phyloP scores from a whole-genome alignment of 2,329 filamentous ascomycete genomes.

The Hymenoscyphus fructigenus region DNA sequence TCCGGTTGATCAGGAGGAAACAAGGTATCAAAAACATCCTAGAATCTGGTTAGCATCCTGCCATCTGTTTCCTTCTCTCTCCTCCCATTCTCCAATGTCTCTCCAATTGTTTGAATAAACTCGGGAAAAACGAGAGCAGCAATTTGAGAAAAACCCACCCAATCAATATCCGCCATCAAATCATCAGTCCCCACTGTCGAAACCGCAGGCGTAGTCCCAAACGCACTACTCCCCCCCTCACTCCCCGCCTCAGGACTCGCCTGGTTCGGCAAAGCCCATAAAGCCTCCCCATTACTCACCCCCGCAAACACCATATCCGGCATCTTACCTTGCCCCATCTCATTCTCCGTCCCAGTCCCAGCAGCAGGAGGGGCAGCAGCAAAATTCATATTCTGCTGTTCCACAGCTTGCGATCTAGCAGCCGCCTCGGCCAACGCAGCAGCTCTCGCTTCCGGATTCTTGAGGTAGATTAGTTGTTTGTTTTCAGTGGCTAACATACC shows the following conservation, averaged over 20 bases:
- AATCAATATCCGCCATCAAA: slow-evolving; percentile 59
- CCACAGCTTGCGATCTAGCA: neutral
- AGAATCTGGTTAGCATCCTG: slow-evolving; percentile 2
- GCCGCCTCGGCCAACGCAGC: neutral
- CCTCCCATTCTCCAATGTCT: no score
- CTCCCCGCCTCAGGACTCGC: slow-evolving; percentile 46
- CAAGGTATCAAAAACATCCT: slow-evolving; percentile 36
- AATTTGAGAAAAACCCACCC: slow-evolving; percentile 49
- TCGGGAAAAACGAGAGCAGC: neutral
- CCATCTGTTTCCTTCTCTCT: no score
- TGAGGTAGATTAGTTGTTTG: slow-evolving; percentile 8
- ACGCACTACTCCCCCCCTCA: slow-evolving; percentile 41
- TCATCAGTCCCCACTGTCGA: slow-evolving; percentile 27
- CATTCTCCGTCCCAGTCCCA: slow-evolving; percentile 6
- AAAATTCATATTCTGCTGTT: neutral
- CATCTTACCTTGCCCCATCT: slow-evolving; percentile 15
- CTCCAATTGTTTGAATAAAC: no score
- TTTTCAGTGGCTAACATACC: slow-evolving; percentile 11
- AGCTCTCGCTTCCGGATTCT: slow-evolving; percentile 3
- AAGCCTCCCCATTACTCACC: slow-evolving; percentile 48
- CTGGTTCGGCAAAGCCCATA: slow-evolving; percentile 44
- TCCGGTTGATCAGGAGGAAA: slow-evolving; percentile 32
- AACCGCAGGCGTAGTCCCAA: slow-evolving; percentile 12
- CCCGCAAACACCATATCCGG: slow-evolving; percentile 43
- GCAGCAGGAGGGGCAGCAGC: neutral